A percentile compares a stretch with the other conserved stretches of the same genome.
Evolutionary conservation across 2,329 filamentous ascomycete genomes (phyloP).

Genomic region (Blastomyces gilchristii): DNA sequence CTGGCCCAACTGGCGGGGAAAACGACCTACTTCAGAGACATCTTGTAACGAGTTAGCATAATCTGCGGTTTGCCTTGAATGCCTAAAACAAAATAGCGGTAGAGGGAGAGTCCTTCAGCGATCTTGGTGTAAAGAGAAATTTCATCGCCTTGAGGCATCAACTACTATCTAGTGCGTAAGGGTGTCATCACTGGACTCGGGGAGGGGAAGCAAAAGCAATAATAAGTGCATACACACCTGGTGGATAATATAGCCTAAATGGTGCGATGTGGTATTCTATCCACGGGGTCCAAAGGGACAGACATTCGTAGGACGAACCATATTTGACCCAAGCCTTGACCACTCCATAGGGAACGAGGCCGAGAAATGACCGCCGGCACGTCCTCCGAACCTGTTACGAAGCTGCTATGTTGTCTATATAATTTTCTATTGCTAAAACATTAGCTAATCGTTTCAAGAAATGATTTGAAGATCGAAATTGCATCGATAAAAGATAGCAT

Average conservation of each 20-base stretch:
- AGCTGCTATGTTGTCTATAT: background rate
- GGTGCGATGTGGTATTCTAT: background rate
- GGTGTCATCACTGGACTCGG: conserved; percentile 55
- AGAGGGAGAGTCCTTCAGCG: conserved; percentile 45
- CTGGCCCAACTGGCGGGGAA: background rate
- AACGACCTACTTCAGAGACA: background rate
- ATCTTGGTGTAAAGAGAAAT: conserved; percentile 55
- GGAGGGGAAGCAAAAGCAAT: conserved; percentile 15
- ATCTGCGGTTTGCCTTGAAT: background rate
- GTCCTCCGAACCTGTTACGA: background rate
- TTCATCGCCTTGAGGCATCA: conserved; percentile 51
- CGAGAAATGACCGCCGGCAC: background rate
- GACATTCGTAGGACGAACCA: background rate
- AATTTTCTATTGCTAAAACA: background rate
- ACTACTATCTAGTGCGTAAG: conserved; percentile 58
- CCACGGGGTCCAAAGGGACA: background rate
- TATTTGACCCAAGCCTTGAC: background rate
- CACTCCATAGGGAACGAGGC: background rate
- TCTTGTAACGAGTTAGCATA: background rate
- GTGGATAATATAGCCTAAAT: background rate
- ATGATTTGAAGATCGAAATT: background rate
- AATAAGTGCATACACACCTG: conserved; percentile 21
- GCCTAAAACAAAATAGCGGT: background rate
- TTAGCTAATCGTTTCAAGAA: conserved; percentile 3
- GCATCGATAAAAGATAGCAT: conserved; percentile 1